A percentile compares a stretch with the other conserved stretches of the same genome.
Conservation (phyloP, 441 rosid species). For the Capsella rubella region DNA sequence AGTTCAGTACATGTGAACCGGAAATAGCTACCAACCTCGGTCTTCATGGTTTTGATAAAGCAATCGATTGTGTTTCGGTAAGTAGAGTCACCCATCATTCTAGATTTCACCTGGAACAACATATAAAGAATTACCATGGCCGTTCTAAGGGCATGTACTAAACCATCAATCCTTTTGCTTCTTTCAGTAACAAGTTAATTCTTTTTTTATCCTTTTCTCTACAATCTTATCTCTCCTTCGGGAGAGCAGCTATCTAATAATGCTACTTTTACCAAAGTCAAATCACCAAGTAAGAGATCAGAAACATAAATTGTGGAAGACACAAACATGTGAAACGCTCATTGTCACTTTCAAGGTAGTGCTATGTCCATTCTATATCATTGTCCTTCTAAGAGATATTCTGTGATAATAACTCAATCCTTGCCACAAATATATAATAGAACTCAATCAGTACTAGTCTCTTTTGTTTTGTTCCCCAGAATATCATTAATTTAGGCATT, state of each 20-base stretch:
- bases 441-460: conserved; percentile 29
- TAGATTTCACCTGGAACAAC: conserved; percentile 72
- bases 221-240: conserved; percentile 31
- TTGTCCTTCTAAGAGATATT: conserved; percentile 28
- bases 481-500: conserved; percentile 8
- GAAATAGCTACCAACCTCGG: conserved; percentile 53
- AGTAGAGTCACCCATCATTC: conserved; percentile 87
- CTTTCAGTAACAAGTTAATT: conserved; percentile 23
- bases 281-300: conserved; percentile 29
- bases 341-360: conserved; percentile 35
- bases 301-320: conserved; percentile 34
- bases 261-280: conserved; percentile 29
- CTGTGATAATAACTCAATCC: conserved; percentile 11
- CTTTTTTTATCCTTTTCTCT: not conserved
- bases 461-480: conserved; percentile 6
- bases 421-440: conserved; percentile 22
- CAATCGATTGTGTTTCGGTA: conserved; percentile 73
- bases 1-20: not conserved
- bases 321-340: conserved; percentile 45
- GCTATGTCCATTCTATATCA: conserved; percentile 31
- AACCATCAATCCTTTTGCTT: conserved; percentile 23
- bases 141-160: conserved; percentile 16
- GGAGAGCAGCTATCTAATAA: conserved; percentile 29
- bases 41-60: conserved; percentile 68
- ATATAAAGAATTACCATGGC: conserved; percentile 24